phyloP scores from a whole-genome alignment of 352 stramenopile genomes.

The Lagenidium giganteum region DNA sequence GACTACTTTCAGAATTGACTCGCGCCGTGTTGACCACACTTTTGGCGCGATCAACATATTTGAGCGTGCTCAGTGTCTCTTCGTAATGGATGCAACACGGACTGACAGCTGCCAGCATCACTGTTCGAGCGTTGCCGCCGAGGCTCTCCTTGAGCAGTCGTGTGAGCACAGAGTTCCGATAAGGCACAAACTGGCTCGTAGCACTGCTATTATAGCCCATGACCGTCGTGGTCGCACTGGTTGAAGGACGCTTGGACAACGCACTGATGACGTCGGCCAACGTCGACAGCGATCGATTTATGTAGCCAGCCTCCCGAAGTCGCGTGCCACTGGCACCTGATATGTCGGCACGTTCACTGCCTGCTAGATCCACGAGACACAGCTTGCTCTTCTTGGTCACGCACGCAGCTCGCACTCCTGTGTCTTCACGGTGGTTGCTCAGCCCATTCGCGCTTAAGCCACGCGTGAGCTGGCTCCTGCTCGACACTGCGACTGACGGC shows the following conservation, averaged over 20 bases:
- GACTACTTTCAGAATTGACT: slow-evolving; percentile 27
- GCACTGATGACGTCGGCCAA: slow-evolving; percentile 83
- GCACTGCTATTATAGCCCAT: background rate
- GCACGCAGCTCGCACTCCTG: background rate
- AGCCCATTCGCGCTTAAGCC: no score
- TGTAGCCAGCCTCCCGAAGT: slow-evolving; percentile 67
- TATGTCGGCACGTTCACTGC: slow-evolving; percentile 56
- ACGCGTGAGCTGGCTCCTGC: no score
- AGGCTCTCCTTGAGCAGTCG: slow-evolving; percentile 75
- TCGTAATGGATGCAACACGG: slow-evolving; percentile 83
- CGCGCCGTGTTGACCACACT: slow-evolving; percentile 34
- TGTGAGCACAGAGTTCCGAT: slow-evolving; percentile 87
- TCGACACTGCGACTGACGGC: no score
- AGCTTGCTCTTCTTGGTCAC: slow-evolving; percentile 63
- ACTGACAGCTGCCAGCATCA: slow-evolving; percentile 87
- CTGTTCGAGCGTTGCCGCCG: slow-evolving; percentile 72
- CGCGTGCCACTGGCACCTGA: slow-evolving; percentile 34
- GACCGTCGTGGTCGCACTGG: background rate
- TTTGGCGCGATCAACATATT: slow-evolving; percentile 72
- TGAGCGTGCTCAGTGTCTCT: slow-evolving; percentile 82
- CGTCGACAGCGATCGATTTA: slow-evolving; percentile 82
- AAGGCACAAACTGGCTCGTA: slow-evolving; percentile 68
- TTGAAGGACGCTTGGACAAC: slow-evolving; percentile 29
- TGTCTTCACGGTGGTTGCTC: slow-evolving; percentile 3
- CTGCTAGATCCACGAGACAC: slow-evolving; percentile 67